Evolutionary conservation across 306 rosid genomes (phyloP).

Genomic region (Acacia crassicarpa): DNA sequence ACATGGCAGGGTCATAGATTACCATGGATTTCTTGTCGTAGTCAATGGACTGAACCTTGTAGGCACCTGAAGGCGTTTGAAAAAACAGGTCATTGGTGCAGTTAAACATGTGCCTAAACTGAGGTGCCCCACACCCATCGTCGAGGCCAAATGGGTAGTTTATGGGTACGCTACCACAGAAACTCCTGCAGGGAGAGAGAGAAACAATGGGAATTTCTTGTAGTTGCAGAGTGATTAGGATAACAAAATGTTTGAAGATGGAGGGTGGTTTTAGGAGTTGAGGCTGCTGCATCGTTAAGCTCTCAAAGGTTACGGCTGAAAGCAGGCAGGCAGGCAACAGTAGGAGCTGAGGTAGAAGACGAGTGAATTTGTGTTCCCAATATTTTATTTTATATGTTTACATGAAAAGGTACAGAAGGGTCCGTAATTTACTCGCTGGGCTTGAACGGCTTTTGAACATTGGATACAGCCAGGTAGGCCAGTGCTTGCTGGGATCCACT

Average conservation of each 20-base stretch:
- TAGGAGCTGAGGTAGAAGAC: constrained; percentile 11
- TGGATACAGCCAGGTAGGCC: constrained; percentile 36
- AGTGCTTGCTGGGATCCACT: constrained; percentile 52
- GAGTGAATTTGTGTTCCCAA: constrained; percentile 7
- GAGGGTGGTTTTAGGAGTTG: constrained; percentile 13
- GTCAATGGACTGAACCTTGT: constrained; percentile 88
- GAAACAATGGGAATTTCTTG: constrained; percentile 36
- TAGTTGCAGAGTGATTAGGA: constrained; percentile 16
- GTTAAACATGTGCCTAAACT: constrained; percentile 72
- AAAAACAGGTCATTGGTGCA: constrained; percentile 76
- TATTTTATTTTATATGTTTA: neutral
- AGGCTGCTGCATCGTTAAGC: constrained; percentile 36
- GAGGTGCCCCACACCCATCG: constrained; percentile 95
- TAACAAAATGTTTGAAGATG: constrained; percentile 26
- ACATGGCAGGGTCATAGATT: constrained; percentile 84
- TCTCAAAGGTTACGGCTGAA: neutral
- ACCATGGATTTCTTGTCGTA: constrained; percentile 56
- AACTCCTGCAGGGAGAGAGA: constrained; percentile 66
- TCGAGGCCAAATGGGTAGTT: constrained; percentile 81
- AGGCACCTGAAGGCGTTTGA: constrained; percentile 75
- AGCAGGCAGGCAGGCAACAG: neutral
- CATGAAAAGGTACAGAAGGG: constrained; percentile 1
- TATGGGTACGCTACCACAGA: constrained; percentile 70
- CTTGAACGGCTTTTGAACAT: constrained; percentile 41
- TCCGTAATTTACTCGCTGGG: constrained; percentile 47